Base-by-base conservation (phyloP, 805 yeast genomes). In the Candida glaebosa region DNA sequence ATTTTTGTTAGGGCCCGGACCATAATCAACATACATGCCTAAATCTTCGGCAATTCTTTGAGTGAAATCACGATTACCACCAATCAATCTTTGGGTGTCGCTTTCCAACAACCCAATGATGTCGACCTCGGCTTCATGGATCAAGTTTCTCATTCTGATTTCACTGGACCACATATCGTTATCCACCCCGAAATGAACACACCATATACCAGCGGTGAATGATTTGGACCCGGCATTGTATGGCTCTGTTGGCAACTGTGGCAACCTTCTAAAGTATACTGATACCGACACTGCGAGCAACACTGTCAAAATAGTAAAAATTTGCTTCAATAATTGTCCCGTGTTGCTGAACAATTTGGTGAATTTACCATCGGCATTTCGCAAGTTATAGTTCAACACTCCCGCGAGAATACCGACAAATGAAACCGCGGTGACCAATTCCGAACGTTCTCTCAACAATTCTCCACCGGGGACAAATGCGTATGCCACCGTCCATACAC, bases 111-210 rank as follows among this genome's bases (percentile, higher is more conserved):
- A 67, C 1, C 98, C 98, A 52, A 93, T 77, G 34, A 93, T 84
- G 60, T 93, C 99, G 10, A 93, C 65, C 65, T 93, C 95, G 40
- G 95, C 82, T 52, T 91, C 98, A 45, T 67, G 71, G 45, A 93
- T 79, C 38, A 91, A 75, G 49, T 84, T 83, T 44, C 83, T 71
- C 96, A 93, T 91, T 50, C 97, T 78, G 33, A 79, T 81, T 64
- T 93, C 97, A 49, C 89, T 79, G 0, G 95, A 91, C 99, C 99
- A 93, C 93, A 93, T 84, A 58, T 89, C 96, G 61, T 93, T 93
- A 61, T 93, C 99, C 38, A 93, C 74, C 18, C 97, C 99, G 59
- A 93, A 93, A 67, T 93, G 99, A 49, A 93, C 83, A 17, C 98
- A 91, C 99, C 99, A 93, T 46, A 93, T 90, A 60, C 98, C 99